These are phyloP conservation scores for Medicago ruthenica DNA, from an alignment of 306 rosid genomes.

Conservation along the genomic window DNA sequence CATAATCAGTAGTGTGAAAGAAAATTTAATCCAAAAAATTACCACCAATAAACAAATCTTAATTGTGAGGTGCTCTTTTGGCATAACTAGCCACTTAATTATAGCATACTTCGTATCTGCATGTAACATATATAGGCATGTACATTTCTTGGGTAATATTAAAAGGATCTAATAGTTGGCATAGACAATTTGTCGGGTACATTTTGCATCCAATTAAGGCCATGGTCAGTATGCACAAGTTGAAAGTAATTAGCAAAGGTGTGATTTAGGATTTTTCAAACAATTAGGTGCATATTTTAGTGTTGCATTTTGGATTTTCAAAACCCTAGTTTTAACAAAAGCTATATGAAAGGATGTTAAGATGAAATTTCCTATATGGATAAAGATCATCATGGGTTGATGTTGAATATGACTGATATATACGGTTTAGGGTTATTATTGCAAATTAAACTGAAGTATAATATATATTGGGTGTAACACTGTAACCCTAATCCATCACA, in stretches of 20 bases:
- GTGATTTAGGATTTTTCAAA: background rate
- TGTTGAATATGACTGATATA: too few species aligned
- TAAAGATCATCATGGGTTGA: too few species aligned
- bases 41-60: conserved; percentile 13
- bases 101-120: background rate
- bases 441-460: too few species aligned
- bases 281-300: too few species aligned
- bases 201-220: conserved; percentile 2
- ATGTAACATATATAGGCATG: background rate
- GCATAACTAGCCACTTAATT: background rate
- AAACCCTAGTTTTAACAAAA: too few species aligned
- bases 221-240: background rate
- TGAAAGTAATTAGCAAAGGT: background rate
- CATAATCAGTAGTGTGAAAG: conserved; percentile 2
- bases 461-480: too few species aligned
- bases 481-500: too few species aligned
- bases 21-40: conserved; percentile 9
- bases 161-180: conserved; percentile 34
- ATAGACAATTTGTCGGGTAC: conserved; percentile 31
- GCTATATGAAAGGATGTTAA: too few species aligned
- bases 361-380: too few species aligned
- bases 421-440: too few species aligned
- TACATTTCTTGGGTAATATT: background rate
- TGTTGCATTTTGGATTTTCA: background rate
- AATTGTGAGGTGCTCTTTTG: conserved; percentile 36